Evolutionary conservation across 1,139 yeast genomes (phyloP).

Genomic region (Geotrichum candidum): DNA sequence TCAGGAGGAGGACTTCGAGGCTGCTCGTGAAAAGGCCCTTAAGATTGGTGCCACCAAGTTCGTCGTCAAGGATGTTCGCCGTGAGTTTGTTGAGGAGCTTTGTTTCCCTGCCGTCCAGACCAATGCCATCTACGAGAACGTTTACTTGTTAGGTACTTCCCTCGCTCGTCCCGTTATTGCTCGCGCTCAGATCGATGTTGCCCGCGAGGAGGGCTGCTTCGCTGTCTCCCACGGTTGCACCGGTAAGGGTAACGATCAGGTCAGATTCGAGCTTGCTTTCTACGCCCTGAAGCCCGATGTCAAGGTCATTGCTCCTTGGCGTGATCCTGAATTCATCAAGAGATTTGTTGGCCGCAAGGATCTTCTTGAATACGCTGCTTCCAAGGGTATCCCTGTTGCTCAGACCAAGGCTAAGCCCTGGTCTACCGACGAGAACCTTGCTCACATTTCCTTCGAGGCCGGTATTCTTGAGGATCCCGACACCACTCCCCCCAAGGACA

Average conservation of each 20-base stretch:
- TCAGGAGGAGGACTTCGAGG: conserved; percentile 98
- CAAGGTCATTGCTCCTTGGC: conserved; percentile 97
- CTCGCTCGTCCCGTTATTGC: conserved; percentile 98
- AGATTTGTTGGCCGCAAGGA: conserved; percentile 98
- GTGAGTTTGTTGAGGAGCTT: conserved; percentile 88
- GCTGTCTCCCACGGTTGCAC: conserved; percentile 99
- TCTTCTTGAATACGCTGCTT: conserved; percentile 85
- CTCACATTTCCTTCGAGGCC: conserved; percentile 97
- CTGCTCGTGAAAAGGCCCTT: conserved; percentile 92
- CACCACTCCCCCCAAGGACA: conserved; percentile 97
- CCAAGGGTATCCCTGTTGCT: conserved; percentile 85
- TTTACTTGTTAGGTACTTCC: conserved; percentile 91
- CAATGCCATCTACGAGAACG: conserved; percentile 96
- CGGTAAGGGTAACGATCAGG: conserved; percentile 99
- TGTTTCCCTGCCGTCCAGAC: conserved; percentile 95
- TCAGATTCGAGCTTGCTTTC: conserved; percentile 92
- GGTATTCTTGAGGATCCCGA: conserved; percentile 98
- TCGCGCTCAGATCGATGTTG: conserved; percentile 93
- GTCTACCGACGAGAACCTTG: conserved; percentile 98
- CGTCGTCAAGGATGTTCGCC: conserved; percentile 89
- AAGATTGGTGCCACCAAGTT: conserved; percentile 96
- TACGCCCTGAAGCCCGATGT: conserved; percentile 98
- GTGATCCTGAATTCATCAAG: conserved; percentile 90
- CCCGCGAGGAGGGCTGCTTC: conserved; percentile 94
- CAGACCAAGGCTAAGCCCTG: conserved; percentile 99